Evolutionary conservation across 352 stramenopile species (phyloP), one percentile per base, ranked within the genome.

Genomic region (Pythium folliculosum): DNA sequence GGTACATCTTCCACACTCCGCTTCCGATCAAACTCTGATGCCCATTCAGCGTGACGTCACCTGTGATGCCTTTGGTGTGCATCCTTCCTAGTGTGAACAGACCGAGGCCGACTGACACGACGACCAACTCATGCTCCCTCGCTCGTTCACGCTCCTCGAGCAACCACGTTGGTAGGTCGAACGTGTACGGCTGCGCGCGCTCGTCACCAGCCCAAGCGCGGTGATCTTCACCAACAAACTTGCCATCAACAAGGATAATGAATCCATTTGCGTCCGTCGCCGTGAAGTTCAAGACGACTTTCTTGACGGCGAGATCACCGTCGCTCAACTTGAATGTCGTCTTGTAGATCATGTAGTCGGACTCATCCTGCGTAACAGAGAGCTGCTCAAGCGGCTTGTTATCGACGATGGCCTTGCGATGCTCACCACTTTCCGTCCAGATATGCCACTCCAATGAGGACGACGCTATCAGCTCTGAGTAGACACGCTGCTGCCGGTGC

Each of bases 331-430:
- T 57, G 51, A 91, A 80, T 6, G 25, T 78, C 8, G 76, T 90
- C 70, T 87, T 75, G 62, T 91, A 91, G 16, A 72, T 84, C 59
- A 91, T 55, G 63, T 89, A 89, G 56, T 91, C 83, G 2, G 83
- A 79, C 65, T 69, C 64, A 30, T 91, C 83, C 9, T 48, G 60
- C 6, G 83, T 91, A 53, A 91, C 65, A 14, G 53, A 70, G 27
- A 91, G 69, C 43, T 91, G 83, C 45, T 91, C 83, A 22, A 82
- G 21, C 5, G 81, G 81, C 14, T 58, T 70, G 8, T 77, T 68
- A 19, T 70, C 71, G 10, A 82, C 40, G 9, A 89, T 67, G 8
- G 55, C 65, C 44, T 78, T 84, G 21, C 77, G 77, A 14, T 66
- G 67, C 1, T 74, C 69, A 13, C 80, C 69, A 16, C 75, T 40